These are phyloP conservation scores for Abortiporus biennis DNA, from an alignment of 1,284 basidiomycete species.

Conservation along the genomic window DNA sequence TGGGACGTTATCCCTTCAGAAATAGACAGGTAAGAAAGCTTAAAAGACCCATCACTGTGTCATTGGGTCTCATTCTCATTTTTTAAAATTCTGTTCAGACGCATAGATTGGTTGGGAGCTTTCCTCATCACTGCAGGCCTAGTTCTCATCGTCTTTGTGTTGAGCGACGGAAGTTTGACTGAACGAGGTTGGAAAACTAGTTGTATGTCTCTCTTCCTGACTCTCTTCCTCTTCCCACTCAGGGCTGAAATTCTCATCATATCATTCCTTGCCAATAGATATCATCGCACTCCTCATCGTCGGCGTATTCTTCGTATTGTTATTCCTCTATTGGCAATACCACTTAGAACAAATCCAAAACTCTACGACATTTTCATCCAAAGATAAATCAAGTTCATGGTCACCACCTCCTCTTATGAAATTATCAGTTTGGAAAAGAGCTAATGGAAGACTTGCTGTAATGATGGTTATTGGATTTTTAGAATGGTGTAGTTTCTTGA, in stretches of 20 bases:
- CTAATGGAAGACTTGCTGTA: conserved; percentile 58
- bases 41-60: not conserved
- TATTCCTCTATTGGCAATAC: conserved; percentile 68
- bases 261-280: conserved; percentile 27
- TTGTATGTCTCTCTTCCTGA: not conserved
- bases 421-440: conserved; percentile 62
- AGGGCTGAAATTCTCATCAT: conserved; percentile 22
- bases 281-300: conserved; percentile 60
- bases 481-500: conserved; percentile 60
- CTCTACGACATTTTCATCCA: conserved; percentile 8
- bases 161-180: conserved; percentile 70
- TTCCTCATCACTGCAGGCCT: conserved; percentile 69
- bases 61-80: too few species aligned
- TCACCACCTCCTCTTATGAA: conserved; percentile 68
- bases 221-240: not conserved
- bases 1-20: conserved; percentile 36
- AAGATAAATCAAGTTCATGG: conserved; percentile 17
- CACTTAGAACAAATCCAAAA: conserved; percentile 45
- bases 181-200: conserved; percentile 65
- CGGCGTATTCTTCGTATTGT: conserved; percentile 49
- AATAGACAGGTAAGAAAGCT: conserved; percentile 29
- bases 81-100: conserved; percentile 10
- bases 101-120: conserved; percentile 83
- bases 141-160: conserved; percentile 73
- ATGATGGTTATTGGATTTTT: conserved; percentile 66